These are phyloP conservation scores for Globisporangium okanoganense DNA, from an alignment of 352 stramenopile genomes.

Conservation along the genomic window DNA sequence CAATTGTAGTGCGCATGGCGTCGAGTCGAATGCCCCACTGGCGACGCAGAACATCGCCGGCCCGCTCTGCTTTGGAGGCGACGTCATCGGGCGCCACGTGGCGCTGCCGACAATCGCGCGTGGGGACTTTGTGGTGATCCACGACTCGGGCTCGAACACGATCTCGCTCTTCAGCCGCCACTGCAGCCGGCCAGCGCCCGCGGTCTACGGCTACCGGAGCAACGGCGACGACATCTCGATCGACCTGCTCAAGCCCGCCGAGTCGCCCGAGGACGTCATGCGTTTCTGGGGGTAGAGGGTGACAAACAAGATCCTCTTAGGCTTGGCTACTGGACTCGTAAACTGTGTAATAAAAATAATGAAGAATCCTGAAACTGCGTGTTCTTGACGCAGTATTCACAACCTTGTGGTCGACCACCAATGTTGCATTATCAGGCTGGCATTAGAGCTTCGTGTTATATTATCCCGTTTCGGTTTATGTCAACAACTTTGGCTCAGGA, in stretches of 20 bases:
- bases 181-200: conserved; percentile 77
- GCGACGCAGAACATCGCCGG: conserved; percentile 82
- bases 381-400: too few species aligned
- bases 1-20: conserved; percentile 34
- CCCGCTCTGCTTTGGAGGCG: conserved; percentile 90
- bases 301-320: not conserved
- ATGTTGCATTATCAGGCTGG: too few species aligned
- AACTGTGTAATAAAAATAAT: not conserved
- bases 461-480: not conserved
- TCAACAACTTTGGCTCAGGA: conserved; percentile 14
- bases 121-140: conserved; percentile 83
- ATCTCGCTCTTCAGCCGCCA: conserved; percentile 87
- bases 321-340: not conserved
- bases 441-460: not conserved
- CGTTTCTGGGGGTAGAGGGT: conserved; percentile 60
- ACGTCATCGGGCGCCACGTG: conserved; percentile 74
- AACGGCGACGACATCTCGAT: conserved; percentile 47
- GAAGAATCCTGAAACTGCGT: too few species aligned
- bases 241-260: conserved; percentile 67
- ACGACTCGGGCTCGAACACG: conserved; percentile 87
- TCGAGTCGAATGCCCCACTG: conserved; percentile 36
- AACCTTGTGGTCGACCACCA: too few species aligned
- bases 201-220: conserved; percentile 76
- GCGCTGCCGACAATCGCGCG: conserved; percentile 54
- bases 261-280: conserved; percentile 75